Evolutionary conservation across 2,329 filamentous ascomycete species (phyloP).

Genomic region (Botrytis hyacinthi): DNA sequence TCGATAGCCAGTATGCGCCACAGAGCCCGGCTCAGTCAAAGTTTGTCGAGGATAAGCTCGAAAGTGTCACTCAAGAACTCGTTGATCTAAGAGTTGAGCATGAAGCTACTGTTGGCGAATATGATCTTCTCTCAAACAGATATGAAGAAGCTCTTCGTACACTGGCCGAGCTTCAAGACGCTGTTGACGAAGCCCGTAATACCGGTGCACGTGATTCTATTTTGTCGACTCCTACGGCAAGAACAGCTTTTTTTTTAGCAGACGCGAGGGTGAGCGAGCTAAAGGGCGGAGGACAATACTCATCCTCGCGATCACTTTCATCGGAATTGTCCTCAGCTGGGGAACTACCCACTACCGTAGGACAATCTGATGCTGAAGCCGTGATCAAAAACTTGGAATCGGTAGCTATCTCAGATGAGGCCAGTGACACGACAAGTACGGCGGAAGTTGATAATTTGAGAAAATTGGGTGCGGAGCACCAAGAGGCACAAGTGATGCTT

Average conservation of each 20-base stretch:
- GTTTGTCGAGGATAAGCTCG: slow-evolving; percentile 89
- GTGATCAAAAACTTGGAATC: slow-evolving; percentile 41
- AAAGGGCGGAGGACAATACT: slow-evolving; percentile 65
- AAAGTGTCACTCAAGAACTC: slow-evolving; percentile 86
- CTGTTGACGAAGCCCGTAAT: slow-evolving; percentile 74
- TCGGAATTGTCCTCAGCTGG: slow-evolving; percentile 89
- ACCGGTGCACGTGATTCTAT: slow-evolving; percentile 50
- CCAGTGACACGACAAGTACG: slow-evolving; percentile 48
- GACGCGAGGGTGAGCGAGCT: slow-evolving; percentile 68
- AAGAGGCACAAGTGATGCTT: slow-evolving; percentile 70
- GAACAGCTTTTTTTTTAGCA: slow-evolving; percentile 82
- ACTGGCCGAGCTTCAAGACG: slow-evolving; percentile 81
- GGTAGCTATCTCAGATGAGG: slow-evolving; percentile 36
- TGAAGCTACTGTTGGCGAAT: slow-evolving; percentile 77
- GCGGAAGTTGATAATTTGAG: slow-evolving; percentile 72
- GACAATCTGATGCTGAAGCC: slow-evolving; percentile 60
- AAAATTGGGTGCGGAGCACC: slow-evolving; percentile 70
- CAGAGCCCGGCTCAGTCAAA: slow-evolving; percentile 77
- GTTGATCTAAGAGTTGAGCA: slow-evolving; percentile 89
- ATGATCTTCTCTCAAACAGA: slow-evolving; percentile 77
- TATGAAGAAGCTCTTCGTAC: slow-evolving; percentile 86
- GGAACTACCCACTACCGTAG: slow-evolving; percentile 67
- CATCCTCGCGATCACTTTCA: slow-evolving; percentile 87
- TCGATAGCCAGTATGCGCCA: slow-evolving; percentile 39
- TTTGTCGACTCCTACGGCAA: slow-evolving; percentile 50